phyloP scores from a whole-genome alignment of 2,329 filamentous ascomycete species.

The Ophiocordyceps camponoti-saundersi region DNA sequence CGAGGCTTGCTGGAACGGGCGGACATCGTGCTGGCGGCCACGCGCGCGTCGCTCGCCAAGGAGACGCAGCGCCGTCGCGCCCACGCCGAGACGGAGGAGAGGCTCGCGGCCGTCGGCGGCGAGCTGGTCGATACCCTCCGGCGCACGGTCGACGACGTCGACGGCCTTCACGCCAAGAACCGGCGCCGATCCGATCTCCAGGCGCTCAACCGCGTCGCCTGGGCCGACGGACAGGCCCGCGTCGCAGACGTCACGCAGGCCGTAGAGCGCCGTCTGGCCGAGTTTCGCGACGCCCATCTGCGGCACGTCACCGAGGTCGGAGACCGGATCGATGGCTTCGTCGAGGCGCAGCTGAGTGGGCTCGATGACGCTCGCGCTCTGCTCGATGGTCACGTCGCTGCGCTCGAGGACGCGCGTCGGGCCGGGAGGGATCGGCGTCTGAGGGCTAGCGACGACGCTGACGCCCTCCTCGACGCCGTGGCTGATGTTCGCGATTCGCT shows the following conservation, averaged over 20 bases:
- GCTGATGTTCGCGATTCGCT: slow-evolving; percentile 77
- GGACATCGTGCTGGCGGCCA: slow-evolving; percentile 65
- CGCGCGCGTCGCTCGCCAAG: slow-evolving; percentile 58
- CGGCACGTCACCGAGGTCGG: slow-evolving; percentile 52
- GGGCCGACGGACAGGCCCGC: slow-evolving; percentile 59
- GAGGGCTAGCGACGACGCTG: slow-evolving; percentile 68
- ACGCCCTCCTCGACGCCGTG: slow-evolving; percentile 81
- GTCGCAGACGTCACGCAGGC: slow-evolving; percentile 61
- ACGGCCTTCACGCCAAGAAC: slow-evolving; percentile 72
- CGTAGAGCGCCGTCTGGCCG: slow-evolving; percentile 58
- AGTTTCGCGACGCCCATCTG: slow-evolving; percentile 58
- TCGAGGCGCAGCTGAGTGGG: slow-evolving; percentile 56
- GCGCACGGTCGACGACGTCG: slow-evolving; percentile 64
- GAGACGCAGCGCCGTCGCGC: slow-evolving; percentile 68
- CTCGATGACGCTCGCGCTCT: slow-evolving; percentile 54
- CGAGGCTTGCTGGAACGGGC: slow-evolving; percentile 74
- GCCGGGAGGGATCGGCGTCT: slow-evolving; percentile 52
- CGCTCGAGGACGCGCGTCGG: slow-evolving; percentile 50
- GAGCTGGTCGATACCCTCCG: slow-evolving; percentile 64
- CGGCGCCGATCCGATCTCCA: slow-evolving; percentile 74
- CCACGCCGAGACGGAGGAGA: slow-evolving; percentile 68
- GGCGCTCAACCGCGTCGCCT: slow-evolving; percentile 57
- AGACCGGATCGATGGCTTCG: slow-evolving; percentile 57
- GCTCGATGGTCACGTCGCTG: slow-evolving; percentile 49
- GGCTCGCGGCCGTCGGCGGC: slow-evolving; percentile 55